A percentile compares a stretch with the other conserved stretches of the same genome.
Conservation (phyloP, 2,329 filamentous ascomycete species). For the Stagonosporopsis tanaceti region DNA sequence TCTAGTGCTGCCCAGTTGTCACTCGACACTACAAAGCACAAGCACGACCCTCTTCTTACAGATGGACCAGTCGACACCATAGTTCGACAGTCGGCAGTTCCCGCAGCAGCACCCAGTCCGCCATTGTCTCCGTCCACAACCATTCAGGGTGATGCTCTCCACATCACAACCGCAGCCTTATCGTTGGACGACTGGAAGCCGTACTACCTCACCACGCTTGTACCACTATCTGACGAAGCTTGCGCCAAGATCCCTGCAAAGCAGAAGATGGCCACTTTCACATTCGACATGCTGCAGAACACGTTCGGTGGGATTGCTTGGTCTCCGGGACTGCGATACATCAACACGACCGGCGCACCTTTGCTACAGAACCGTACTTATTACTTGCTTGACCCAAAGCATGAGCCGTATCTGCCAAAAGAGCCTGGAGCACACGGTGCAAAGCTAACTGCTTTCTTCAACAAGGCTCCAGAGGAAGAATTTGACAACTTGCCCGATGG, state of each 20-base stretch:
- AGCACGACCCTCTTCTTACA: conserved; percentile 24
- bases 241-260: conserved; percentile 31
- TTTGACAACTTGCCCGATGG: conserved; percentile 32
- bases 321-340: conserved; percentile 53
- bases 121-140: conserved; percentile 21
- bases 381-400: conserved; percentile 50
- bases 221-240: conserved; percentile 18
- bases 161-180: conserved; percentile 14
- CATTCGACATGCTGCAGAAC: conserved; percentile 48
- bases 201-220: conserved; percentile 45
- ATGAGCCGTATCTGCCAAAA: conserved; percentile 54
- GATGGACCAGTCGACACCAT: conserved; percentile 33
- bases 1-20: conserved; percentile 8
- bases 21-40: conserved; percentile 11
- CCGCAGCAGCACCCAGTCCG: conserved; percentile 19
- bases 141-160: conserved; percentile 2
- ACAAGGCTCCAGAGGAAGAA: conserved; percentile 43
- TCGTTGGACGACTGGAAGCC: conserved; percentile 48
- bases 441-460: conserved; percentile 58
- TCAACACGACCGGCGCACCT: conserved; percentile 30
- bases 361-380: conserved; percentile 50
- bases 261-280: conserved; percentile 46
- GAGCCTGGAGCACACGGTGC: conserved; percentile 55
- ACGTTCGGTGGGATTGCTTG: conserved; percentile 50
- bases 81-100: conserved; percentile 5